Evolutionary conservation across 2,329 filamentous ascomycete genomes (phyloP).

Genomic region (Dothideomycetes sp.): DNA sequence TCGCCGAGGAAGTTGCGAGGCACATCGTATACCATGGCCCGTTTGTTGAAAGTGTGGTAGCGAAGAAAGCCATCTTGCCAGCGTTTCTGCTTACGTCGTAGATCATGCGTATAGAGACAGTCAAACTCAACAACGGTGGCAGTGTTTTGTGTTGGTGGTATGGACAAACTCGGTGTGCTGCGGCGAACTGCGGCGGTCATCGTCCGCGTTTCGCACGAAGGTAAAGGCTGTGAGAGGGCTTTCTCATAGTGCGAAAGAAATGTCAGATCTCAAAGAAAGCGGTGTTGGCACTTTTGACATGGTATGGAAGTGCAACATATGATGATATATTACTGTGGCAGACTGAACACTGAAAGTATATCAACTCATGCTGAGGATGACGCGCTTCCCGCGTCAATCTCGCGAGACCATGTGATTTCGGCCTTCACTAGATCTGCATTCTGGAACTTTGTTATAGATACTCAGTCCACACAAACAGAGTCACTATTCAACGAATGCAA

Average conservation of each 20-base stretch:
- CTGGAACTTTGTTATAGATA: too few relatives aligned
- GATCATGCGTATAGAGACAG: slow-evolving; percentile 79
- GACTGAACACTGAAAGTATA: too few relatives aligned
- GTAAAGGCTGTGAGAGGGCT: not conserved
- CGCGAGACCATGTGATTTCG: not conserved
- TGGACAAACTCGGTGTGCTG: slow-evolving; percentile 23
- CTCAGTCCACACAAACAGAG: too few relatives aligned
- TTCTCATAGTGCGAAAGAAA: not conserved
- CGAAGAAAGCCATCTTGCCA: slow-evolving; percentile 89
- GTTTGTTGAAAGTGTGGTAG: slow-evolving; percentile 83
- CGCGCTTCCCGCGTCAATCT: not conserved
- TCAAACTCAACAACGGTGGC: slow-evolving; percentile 70
- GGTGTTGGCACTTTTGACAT: not conserved
- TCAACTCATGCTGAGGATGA: too few relatives aligned
- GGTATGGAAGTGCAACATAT: not conserved
- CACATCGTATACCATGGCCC: slow-evolving; percentile 83
- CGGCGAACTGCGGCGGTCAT: slow-evolving; percentile 24
- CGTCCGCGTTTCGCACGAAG: slow-evolving; percentile 3
- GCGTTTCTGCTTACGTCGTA: slow-evolving; percentile 76
- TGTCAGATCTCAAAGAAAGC: not conserved
- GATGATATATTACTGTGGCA: too few relatives aligned
- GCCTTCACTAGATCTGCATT: not conserved
- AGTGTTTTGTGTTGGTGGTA: slow-evolving; percentile 48
- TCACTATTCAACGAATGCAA: too few relatives aligned
- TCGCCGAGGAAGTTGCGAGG: slow-evolving; percentile 73